A percentile compares a stretch with the other conserved stretches of the same genome.
Conservation (phyloP, 352 stramenopile genomes). For the Globisporangium spiculum region DNA sequence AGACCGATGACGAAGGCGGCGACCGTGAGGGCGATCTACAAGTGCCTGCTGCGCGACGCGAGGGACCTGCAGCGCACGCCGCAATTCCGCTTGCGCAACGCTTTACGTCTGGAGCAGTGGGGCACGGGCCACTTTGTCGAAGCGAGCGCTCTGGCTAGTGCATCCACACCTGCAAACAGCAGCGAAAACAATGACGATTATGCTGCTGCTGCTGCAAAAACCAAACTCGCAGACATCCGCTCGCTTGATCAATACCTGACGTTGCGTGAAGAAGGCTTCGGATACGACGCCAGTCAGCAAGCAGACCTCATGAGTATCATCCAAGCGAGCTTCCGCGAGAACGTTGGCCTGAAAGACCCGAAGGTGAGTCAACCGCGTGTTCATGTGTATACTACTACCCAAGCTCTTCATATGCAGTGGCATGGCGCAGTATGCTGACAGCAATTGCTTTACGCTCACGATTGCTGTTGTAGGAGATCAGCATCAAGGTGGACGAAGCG, state of each 20-base stretch:
- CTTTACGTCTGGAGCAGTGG: conserved; percentile 63
- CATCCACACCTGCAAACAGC: conserved; percentile 9
- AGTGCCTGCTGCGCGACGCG: conserved; percentile 62
- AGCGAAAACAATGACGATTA: neutral
- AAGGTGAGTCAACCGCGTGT: conserved; percentile 31
- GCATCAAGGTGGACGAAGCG: conserved; percentile 60
- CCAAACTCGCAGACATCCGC: conserved; percentile 24
- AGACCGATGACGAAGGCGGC: conserved; percentile 27
- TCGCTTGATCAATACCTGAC: conserved; percentile 43
- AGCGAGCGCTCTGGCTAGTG: conserved; percentile 7
- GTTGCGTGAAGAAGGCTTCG: conserved; percentile 40
- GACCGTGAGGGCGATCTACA: conserved; percentile 58
- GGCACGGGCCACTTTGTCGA: conserved; percentile 49
- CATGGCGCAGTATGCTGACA: neutral
- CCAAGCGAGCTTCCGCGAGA: conserved; percentile 41
- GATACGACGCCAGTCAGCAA: conserved; percentile 18
- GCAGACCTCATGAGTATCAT: conserved; percentile 42
- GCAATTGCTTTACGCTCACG: neutral
- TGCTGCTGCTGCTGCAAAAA: neutral
- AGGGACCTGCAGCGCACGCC: conserved; percentile 48
- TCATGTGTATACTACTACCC: neutral
- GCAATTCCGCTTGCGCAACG: conserved; percentile 57
- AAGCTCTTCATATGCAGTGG: neutral
- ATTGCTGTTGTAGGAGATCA: conserved; percentile 24
- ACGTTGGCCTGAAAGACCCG: conserved; percentile 29